Percentiles rank a stretch among this genome's conserved stretches.
Evolutionary conservation across 139 green algal species (phyloP).

Genomic region (Chlamydomonas schloesseri): DNA sequence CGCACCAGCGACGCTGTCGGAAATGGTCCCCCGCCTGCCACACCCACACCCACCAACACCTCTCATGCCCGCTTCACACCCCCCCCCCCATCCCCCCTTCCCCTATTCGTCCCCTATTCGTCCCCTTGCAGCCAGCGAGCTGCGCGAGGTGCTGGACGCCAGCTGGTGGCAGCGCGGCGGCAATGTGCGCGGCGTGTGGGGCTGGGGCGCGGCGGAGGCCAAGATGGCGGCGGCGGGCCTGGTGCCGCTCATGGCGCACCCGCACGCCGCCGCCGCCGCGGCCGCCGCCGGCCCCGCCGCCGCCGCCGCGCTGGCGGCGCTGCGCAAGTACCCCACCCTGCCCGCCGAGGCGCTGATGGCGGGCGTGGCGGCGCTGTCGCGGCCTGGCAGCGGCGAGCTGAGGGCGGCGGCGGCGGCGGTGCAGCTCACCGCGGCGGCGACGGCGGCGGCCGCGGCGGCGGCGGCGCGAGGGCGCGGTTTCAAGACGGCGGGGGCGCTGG

Average conservation of each 20-base stretch:
- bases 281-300: background rate
- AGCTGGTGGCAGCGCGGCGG: conserved; percentile 17
- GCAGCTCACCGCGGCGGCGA: background rate
- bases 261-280: too few relatives aligned
- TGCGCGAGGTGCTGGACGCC: background rate
- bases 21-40: too few relatives aligned
- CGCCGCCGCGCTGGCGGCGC: background rate
- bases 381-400: conserved; percentile 5
- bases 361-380: conserved; percentile 8
- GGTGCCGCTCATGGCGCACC: background rate
- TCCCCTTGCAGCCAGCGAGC: conserved; percentile 13
- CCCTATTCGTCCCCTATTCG: background rate
- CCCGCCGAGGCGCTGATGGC: conserved; percentile 16
- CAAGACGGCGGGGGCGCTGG: too few relatives aligned
- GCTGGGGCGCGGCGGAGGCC: too few relatives aligned
- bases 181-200: too few relatives aligned
- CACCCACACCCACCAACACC: too few relatives aligned
- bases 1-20: too few relatives aligned
- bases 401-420: background rate
- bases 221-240: conserved; percentile 14
- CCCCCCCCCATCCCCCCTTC: background rate
- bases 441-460: background rate
- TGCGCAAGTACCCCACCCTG: conserved; percentile 16
- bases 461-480: background rate
- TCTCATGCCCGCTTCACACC: too few relatives aligned